These are phyloP conservation scores for Talaromyces proteolyticus DNA, from an alignment of 495 filamentous ascomycete species.

Conservation along the genomic window DNA sequence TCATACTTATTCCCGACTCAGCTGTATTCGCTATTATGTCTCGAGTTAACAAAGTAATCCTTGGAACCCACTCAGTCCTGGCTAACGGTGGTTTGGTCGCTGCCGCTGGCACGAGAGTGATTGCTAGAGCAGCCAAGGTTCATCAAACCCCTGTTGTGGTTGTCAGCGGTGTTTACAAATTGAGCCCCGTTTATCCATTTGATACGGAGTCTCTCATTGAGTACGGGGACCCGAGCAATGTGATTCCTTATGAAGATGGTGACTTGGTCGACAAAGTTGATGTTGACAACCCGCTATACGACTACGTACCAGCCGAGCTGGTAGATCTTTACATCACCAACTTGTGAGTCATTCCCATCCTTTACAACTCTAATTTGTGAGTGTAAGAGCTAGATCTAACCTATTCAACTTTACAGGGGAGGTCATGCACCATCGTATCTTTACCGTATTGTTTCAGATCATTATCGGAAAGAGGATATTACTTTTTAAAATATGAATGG, in stretches of 20 bases:
- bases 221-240: conserved; percentile 69
- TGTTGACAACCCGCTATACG: conserved; percentile 73
- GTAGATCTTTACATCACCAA: conserved; percentile 91
- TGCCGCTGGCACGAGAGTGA: conserved; percentile 68
- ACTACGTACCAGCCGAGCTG: conserved; percentile 76
- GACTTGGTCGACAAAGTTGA: conserved; percentile 69
- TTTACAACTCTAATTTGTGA: not conserved
- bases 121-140: conserved; percentile 75
- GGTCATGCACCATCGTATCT: conserved; percentile 77
- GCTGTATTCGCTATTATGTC: conserved; percentile 90
- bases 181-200: conserved; percentile 81
- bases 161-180: conserved; percentile 80
- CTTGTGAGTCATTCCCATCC: conserved; percentile 52
- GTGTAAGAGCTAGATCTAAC: no score
- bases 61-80: conserved; percentile 78
- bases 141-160: conserved; percentile 79
- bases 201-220: conserved; percentile 73
- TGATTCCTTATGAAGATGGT: conserved; percentile 68
- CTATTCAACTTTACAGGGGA: conserved; percentile 47
- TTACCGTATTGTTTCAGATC: conserved; percentile 74
- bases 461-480: conserved; percentile 80
- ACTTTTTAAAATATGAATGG: conserved; percentile 35
- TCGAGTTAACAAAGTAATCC: conserved; percentile 86
- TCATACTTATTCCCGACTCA: conserved; percentile 76
- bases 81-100: conserved; percentile 81